Evolutionary conservation across 1,284 basidiomycete species (phyloP).

Genomic region (Malassezia brasiliensis): DNA sequence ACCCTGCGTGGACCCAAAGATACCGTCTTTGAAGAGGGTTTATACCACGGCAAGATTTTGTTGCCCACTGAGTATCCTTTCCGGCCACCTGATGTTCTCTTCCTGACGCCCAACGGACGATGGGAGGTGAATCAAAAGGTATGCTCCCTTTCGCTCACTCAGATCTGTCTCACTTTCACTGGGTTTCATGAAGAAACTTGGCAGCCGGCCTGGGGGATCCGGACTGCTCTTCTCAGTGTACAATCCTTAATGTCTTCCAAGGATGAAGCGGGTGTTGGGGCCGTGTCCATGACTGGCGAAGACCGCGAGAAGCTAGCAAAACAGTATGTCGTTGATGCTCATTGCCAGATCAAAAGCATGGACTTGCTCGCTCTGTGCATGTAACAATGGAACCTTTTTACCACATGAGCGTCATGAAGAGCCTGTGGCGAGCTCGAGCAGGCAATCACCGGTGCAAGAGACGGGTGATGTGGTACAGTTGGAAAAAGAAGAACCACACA

Average conservation of each 20-base stretch:
- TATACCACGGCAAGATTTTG: conserved; percentile 81
- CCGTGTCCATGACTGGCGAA: conserved; percentile 79
- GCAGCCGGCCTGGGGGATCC: conserved; percentile 95
- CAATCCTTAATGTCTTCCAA: conserved; percentile 46
- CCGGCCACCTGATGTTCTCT: conserved; percentile 81
- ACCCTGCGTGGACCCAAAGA: conserved; percentile 71
- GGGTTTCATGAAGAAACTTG: conserved; percentile 60
- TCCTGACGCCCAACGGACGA: conserved; percentile 87
- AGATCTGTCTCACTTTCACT: conserved; percentile 54
- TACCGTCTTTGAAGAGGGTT: conserved; percentile 44
- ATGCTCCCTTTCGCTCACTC: not conserved
- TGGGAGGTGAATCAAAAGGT: conserved; percentile 84
- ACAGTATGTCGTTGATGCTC: not conserved
- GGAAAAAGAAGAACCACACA: no score
- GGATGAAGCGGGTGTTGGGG: conserved; percentile 70
- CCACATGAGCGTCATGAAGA: not conserved
- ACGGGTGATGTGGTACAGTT: no score
- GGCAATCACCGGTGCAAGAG: no score
- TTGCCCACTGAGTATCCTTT: conserved; percentile 89
- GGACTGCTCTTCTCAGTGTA: conserved; percentile 60
- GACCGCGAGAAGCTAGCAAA: conserved; percentile 61
- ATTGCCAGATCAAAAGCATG: conserved; percentile 19
- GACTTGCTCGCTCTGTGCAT: conserved; percentile 18
- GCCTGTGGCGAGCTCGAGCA: not conserved
- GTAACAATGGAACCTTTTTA: not conserved